Base-by-base conservation (phyloP, 1,284 basidiomycete genomes). In the Leccinum pachyderme region DNA sequence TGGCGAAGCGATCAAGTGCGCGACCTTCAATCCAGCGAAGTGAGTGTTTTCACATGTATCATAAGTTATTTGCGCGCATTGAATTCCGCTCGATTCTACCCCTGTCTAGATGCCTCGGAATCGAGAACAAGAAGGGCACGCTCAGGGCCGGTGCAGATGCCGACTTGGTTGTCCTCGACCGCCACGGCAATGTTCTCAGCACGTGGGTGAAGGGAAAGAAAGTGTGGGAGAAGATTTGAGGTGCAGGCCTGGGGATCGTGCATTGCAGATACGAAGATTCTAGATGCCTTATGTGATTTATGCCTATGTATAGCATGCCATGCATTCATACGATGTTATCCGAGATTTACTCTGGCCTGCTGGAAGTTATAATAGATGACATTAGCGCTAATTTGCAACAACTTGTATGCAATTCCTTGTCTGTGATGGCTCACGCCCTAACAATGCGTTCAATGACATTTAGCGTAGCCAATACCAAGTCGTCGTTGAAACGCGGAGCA, bases 131-230 rank as follows among this genome's bases (percentile, higher is more conserved):
- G 59, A 95, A 94, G 73, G 93, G 93, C 24, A 88, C 87, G 22
- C 76, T 95, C 31, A 81, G 86, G 39, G 73, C 87, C 0, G 92
- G 91, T 11, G 88, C 84, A 28, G 89, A 95, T 67, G 93, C 92
- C 5, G 93, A 95, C 72, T 75, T 95, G 28, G 82, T 86, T 46
- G 81, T 95, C 28, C 78, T 93, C 53, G 83, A 87, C 67, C 77
- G 79, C 60, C 75, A 79, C 49, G 93, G 93, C 3, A 74, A 79
- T 52, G 84, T 92, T 9, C 74, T 85, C 46, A 82, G 81, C 57
- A 93, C 90, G 3, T 95, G 93, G 92, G 84, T 95, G 13, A 81
- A 77, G 62, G 93, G 92, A 1, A 82, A 78, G 68, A 76, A 86
- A 63, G 87, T 86, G 15, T 93, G 87, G 88, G 72, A 59, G 49